Conservation (phyloP, 441 rosid genomes). For the Sinapis alba region DNA sequence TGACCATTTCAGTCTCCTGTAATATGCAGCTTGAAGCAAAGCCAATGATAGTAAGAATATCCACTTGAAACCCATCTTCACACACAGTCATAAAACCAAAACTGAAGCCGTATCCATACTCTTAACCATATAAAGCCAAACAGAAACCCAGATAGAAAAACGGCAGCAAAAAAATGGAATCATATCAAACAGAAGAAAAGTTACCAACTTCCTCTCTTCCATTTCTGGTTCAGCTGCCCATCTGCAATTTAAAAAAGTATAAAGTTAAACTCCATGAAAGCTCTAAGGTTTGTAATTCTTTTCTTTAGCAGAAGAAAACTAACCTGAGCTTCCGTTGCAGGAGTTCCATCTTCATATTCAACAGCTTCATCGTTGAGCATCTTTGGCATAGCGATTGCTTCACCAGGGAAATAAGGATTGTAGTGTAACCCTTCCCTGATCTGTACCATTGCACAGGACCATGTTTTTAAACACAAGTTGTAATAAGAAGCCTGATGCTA, state of each 20-base stretch:
- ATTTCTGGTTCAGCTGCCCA: conserved; percentile 99
- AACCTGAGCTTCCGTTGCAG: conserved; percentile 96
- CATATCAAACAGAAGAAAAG: conserved; percentile 5
- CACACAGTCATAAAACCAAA: too few relatives aligned
- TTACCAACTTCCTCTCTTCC: conserved; percentile 94
- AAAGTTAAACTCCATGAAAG: neutral
- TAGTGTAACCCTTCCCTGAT: conserved; percentile 89
- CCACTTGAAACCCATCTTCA: too few relatives aligned
- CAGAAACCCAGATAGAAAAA: neutral
- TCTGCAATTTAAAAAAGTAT: conserved; percentile 45
- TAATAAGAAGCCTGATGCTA: neutral
- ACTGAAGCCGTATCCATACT: too few relatives aligned
- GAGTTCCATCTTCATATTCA: conserved; percentile 89
- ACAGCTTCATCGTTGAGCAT: conserved; percentile 95
- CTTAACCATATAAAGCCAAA: too few relatives aligned
- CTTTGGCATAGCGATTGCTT: conserved; percentile 96
- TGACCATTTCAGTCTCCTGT: conserved; percentile 86
- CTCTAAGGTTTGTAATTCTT: neutral
- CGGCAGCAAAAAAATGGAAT: neutral
- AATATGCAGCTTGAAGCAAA: conserved; percentile 56
- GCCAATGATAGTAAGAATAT: too few relatives aligned
- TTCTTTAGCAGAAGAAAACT: neutral
- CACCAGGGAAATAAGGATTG: conserved; percentile 94
- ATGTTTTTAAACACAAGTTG: neutral
- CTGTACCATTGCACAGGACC: conserved; percentile 37